These are phyloP conservation scores for Tieghemostelium lacteum DNA, from an alignment of 78 protist species.

Conservation along the genomic window DNA sequence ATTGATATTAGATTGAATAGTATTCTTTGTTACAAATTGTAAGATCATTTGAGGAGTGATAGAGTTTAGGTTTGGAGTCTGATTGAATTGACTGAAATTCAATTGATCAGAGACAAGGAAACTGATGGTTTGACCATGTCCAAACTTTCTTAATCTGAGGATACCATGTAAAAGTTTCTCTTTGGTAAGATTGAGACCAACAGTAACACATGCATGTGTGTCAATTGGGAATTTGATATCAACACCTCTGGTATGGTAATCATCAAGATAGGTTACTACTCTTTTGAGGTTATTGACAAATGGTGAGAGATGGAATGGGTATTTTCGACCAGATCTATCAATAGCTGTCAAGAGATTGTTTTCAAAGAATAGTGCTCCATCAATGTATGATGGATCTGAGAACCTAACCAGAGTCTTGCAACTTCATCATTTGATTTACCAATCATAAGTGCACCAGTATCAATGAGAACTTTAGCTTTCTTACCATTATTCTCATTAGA, in stretches of 20 bases:
- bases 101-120: background rate
- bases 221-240: background rate
- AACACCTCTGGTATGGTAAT: constrained; percentile 29
- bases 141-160: constrained; percentile 27
- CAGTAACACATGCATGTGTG: constrained; percentile 9
- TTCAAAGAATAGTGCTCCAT: constrained; percentile 20
- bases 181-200: constrained; percentile 23
- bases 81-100: background rate
- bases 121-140: background rate
- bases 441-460: constrained; percentile 35
- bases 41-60: background rate
- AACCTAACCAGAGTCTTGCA: background rate
- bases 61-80: background rate
- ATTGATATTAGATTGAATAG: background rate
- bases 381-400: background rate
- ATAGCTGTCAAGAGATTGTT: background rate
- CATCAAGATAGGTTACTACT: constrained; percentile 14
- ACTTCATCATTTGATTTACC: constrained; percentile 11
- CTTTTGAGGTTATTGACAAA: background rate
- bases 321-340: constrained; percentile 5
- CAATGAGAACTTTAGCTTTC: constrained; percentile 10
- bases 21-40: background rate
- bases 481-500: background rate
- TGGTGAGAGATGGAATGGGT: background rate
- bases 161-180: constrained; percentile 6